Evolutionary conservation across 1,139 yeast genomes (phyloP), one percentile per base, ranked within the genome.

Genomic region (Candida pseudoviswanathii): DNA sequence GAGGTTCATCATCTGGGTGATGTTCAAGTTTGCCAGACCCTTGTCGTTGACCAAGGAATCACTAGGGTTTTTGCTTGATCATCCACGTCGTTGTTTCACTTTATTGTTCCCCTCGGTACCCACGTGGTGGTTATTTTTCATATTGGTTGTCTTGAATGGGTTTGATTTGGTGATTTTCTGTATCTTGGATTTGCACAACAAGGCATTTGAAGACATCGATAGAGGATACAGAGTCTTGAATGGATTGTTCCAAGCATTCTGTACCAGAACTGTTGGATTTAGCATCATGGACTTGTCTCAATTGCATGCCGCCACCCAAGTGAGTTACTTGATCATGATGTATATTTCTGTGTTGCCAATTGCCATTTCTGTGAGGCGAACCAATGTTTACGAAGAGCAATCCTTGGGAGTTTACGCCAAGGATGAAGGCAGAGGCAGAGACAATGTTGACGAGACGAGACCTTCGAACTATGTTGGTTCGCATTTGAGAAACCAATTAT

Each of bases 341-440:
- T 94, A 95, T 71, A 90, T 95, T 30, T 92, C 98, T 4, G 97
- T 94, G 45, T 75, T 92, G 62, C 99, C 99, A 0, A 74, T 94
- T 61, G 99, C 99, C 38, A 94, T 94, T 59, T 89, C 97, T 42
- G 91, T 94, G 57, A 85, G 99, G 70, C 81, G 97, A 64, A 94
- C 99, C 24, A 94, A 94, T 65, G 99, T 94, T 44, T 94, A 94
- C 68, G 99, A 94, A 64, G 99, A 94, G 63, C 98, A 91, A 64
- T 88, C 97, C 0, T 72, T 94, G 53, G 99, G 99, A 10, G 81
- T 92, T 10, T 92, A 90, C 63, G 72, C 78, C 31, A 79, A 78
- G 40, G 64, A 68, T 2, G 67, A 70, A 5, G 60, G 62, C 5
- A 63, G 68, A 2, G 67, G 69, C 4, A 60, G 62, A 5, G 68